Evolutionary conservation across 2,329 filamentous ascomycete genomes (phyloP).

Genomic region (Talaromyces albobiverticillius): DNA sequence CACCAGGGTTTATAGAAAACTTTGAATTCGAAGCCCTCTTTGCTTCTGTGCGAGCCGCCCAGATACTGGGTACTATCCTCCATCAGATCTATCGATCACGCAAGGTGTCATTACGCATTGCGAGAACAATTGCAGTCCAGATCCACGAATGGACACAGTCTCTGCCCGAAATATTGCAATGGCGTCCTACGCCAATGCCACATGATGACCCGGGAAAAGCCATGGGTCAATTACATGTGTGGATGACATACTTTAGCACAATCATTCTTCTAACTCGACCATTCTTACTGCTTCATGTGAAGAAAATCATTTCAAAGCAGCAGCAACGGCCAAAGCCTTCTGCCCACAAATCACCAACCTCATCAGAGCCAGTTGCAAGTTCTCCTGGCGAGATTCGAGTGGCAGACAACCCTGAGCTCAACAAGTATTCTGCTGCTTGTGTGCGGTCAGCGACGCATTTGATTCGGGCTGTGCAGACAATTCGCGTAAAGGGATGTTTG

Average conservation of each 20-base stretch:
- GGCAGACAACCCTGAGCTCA: slow-evolving; percentile 17
- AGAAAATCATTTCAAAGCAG: slow-evolving; percentile 17
- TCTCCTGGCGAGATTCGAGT: slow-evolving; percentile 17
- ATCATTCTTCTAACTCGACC: slow-evolving; percentile 63
- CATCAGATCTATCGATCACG: slow-evolving; percentile 59
- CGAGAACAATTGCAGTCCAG: slow-evolving; percentile 56
- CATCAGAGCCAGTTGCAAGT: slow-evolving; percentile 16
- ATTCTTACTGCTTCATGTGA: slow-evolving; percentile 39
- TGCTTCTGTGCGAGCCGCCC: slow-evolving; percentile 57
- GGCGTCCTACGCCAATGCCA: slow-evolving; percentile 47
- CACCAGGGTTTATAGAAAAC: slow-evolving; percentile 18
- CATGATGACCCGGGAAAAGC: slow-evolving; percentile 47
- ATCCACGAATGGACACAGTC: slow-evolving; percentile 53
- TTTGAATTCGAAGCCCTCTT: slow-evolving; percentile 48
- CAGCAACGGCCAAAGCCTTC: background rate
- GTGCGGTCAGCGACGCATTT: slow-evolving; percentile 52
- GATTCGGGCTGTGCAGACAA: slow-evolving; percentile 48
- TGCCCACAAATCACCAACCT: slow-evolving; percentile 1
- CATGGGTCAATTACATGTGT: slow-evolving; percentile 61
- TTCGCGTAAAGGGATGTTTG: slow-evolving; percentile 45
- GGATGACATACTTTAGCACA: slow-evolving; percentile 61
- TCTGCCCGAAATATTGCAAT: slow-evolving; percentile 50
- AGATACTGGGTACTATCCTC: slow-evolving; percentile 57
- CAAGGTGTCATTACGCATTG: slow-evolving; percentile 57
- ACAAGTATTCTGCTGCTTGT: slow-evolving; percentile 49